Evolutionary conservation across 2,329 filamentous ascomycete genomes (phyloP).

Genomic region (Coniosporium tulheliwenetii): DNA sequence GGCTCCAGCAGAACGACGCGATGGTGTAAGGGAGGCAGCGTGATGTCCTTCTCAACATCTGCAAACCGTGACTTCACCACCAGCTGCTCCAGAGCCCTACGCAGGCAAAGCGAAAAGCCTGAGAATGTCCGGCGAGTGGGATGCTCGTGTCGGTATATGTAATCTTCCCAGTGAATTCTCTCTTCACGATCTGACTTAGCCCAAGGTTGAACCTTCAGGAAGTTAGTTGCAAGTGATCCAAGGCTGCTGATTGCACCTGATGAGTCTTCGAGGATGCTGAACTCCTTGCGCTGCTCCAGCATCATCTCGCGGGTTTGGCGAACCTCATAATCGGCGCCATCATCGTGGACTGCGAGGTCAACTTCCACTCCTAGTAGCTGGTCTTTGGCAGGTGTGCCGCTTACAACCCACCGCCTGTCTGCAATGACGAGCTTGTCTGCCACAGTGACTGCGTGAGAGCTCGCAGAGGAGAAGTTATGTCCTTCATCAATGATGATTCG

Average conservation of each 20-base stretch:
- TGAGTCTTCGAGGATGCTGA: slow-evolving; percentile 21
- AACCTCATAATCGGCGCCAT: neutral
- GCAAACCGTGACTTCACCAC: slow-evolving; percentile 66
- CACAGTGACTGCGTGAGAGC: slow-evolving; percentile 40
- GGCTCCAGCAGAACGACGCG: slow-evolving; percentile 60
- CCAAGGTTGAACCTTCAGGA: slow-evolving; percentile 68
- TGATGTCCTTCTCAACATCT: slow-evolving; percentile 49
- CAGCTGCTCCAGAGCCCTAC: slow-evolving; percentile 56
- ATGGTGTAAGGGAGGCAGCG: slow-evolving; percentile 58
- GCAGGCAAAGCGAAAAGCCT: slow-evolving; percentile 41
- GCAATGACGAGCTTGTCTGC: slow-evolving; percentile 38
- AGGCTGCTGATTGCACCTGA: slow-evolving; percentile 39
- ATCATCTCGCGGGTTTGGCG: slow-evolving; percentile 4
- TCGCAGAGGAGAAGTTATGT: slow-evolving; percentile 61
- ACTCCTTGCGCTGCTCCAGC: slow-evolving; percentile 24
- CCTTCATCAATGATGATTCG: slow-evolving; percentile 87
- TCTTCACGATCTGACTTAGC: slow-evolving; percentile 44
- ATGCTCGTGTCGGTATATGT: slow-evolving; percentile 41
- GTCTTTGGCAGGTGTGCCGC: slow-evolving; percentile 75
- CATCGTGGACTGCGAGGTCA: slow-evolving; percentile 28
- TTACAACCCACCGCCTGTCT: slow-evolving; percentile 74
- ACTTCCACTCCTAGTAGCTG: slow-evolving; percentile 57
- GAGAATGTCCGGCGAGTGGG: slow-evolving; percentile 38
- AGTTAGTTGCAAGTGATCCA: slow-evolving; percentile 50
- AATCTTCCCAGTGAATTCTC: slow-evolving; percentile 56